Base-by-base conservation (phyloP, 495 filamentous ascomycete species). In the Neurospora sp. region DNA sequence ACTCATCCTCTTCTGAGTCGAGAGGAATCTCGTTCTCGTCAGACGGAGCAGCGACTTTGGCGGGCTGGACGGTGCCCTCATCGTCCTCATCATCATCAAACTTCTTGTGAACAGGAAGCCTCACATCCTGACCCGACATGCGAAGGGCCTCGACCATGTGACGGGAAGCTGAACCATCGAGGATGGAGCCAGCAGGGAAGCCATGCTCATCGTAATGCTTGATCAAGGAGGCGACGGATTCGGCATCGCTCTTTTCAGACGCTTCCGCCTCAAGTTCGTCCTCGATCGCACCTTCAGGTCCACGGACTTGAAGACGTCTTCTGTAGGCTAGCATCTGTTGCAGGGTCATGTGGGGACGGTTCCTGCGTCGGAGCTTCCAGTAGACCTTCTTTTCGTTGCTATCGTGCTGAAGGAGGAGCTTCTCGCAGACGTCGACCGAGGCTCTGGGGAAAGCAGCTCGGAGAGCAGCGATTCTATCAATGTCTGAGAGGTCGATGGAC, bases 171-270 rank as follows among this genome's bases (percentile, higher is more conserved):
- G 80, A 83, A 2, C 84, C 83, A 16, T 81, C 83, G 18, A 82
- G 74, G 46, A 87, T 85, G 8, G 86, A 86, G 12, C 87, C 87
- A 10, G 82, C 77, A 8, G 87, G 87, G 41, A 88, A 83, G 0
- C 87, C 87, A 66, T 85, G 80, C 18, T 83, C 77, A 73, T 88
- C 87, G 71, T 82, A 87, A 71, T 83, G 78, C 71, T 79, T 81
- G 69, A 82, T 74, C 37, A 81, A 60, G 8, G 78, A 80, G 11
- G 74, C 74, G 5, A 82, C 77, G 10, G 80, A 76, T 14, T 79
- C 80, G 8, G 76, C 80, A 10, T 80, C 78, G 35, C 80, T 80
- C 2, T 78, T 77, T 16, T 76, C 74, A 11, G 49, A 54, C 18
- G 46, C 4, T 31, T 72, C 70, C 7, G 77, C 76, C 5, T 54